A percentile compares a stretch with the other conserved stretches of the same genome.
Evolutionary conservation across 495 filamentous ascomycete genomes (phyloP).

Genomic region (Elasticomyces elasticus): DNA sequence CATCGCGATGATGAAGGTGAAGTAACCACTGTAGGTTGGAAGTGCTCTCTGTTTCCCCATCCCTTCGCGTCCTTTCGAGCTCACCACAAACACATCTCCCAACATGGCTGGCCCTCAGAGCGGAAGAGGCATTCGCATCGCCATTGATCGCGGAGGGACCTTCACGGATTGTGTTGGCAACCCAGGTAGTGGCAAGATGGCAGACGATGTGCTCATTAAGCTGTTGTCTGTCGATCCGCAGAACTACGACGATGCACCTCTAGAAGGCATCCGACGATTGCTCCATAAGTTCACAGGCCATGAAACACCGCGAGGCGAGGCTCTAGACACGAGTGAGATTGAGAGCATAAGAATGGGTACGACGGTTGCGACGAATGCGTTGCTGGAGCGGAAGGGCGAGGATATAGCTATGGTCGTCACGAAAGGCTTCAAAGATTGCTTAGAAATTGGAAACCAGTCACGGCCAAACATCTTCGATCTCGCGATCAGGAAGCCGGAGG

Average conservation of each 20-base stretch:
- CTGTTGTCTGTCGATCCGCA: constrained; percentile 40
- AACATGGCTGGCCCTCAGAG: constrained; percentile 1
- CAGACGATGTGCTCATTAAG: constrained; percentile 42
- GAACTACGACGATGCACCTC: constrained; percentile 44
- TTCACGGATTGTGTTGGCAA: constrained; percentile 52
- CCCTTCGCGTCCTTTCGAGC: background rate
- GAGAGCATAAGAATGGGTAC: constrained; percentile 44
- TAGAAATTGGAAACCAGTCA: constrained; percentile 52
- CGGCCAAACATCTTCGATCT: constrained; percentile 40
- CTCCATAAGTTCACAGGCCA: constrained; percentile 68
- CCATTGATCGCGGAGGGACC: constrained; percentile 49
- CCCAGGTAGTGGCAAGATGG: constrained; percentile 42
- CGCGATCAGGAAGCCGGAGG: constrained; percentile 38
- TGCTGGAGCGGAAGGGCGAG: constrained; percentile 91
- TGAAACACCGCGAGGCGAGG: constrained; percentile 68
- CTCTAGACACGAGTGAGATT: constrained; percentile 76
- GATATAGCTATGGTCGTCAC: constrained; percentile 85
- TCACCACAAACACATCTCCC: background rate
- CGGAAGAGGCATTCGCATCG: constrained; percentile 32
- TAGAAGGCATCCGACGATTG: constrained; percentile 75
- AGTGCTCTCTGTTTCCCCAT: background rate
- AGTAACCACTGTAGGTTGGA: background rate
- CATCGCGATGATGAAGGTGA: too few species aligned
- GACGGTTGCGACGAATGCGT: constrained; percentile 40
- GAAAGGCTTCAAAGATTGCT: constrained; percentile 83